These are phyloP conservation scores for Globisporangium cylindrosporum DNA, from an alignment of 352 stramenopile species.

Conservation along the genomic window DNA sequence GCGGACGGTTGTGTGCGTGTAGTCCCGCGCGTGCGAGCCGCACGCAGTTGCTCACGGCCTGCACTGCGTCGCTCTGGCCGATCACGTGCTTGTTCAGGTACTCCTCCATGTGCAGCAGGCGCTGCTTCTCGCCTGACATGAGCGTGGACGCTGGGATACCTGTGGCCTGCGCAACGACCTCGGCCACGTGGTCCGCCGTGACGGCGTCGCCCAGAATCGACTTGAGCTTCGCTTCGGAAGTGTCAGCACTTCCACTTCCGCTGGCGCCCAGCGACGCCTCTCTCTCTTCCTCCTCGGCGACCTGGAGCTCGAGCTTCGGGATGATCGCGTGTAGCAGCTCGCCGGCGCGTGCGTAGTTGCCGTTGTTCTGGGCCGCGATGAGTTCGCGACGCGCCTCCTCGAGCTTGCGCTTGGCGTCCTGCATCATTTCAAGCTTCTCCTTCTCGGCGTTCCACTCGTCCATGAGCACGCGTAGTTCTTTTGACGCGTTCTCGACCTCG, in stretches of 20 bases:
- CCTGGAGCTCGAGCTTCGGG: slow-evolving; percentile 61
- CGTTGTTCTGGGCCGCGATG: slow-evolving; percentile 63
- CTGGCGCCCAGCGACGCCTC: neutral
- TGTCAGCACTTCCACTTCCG: no score
- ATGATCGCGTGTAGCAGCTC: slow-evolving; percentile 85
- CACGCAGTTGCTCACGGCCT: slow-evolving; percentile 89
- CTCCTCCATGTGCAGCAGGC: slow-evolving; percentile 93
- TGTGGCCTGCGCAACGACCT: slow-evolving; percentile 87
- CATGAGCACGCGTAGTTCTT: slow-evolving; percentile 88
- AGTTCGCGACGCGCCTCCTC: slow-evolving; percentile 75
- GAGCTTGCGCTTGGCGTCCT: slow-evolving; percentile 70
- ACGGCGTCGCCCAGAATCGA: slow-evolving; percentile 89
- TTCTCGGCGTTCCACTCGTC: slow-evolving; percentile 92
- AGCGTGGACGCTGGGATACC: slow-evolving; percentile 95
- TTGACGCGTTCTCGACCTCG: slow-evolving; percentile 93
- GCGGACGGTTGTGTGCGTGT: slow-evolving; percentile 93
- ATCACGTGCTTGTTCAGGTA: slow-evolving; percentile 91
- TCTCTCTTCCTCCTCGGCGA: slow-evolving; percentile 51
- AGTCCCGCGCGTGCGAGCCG: slow-evolving; percentile 92
- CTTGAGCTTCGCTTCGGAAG: slow-evolving; percentile 20
- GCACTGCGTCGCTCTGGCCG: slow-evolving; percentile 89
- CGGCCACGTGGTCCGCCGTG: slow-evolving; percentile 92
- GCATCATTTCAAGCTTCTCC: slow-evolving; percentile 90
- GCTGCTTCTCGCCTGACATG: slow-evolving; percentile 93
- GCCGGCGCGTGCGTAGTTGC: slow-evolving; percentile 74